A percentile compares a stretch with the other conserved stretches of the same genome.
Conservation (phyloP, 495 filamentous ascomycete species). For the Lentithecium fluviatile region DNA sequence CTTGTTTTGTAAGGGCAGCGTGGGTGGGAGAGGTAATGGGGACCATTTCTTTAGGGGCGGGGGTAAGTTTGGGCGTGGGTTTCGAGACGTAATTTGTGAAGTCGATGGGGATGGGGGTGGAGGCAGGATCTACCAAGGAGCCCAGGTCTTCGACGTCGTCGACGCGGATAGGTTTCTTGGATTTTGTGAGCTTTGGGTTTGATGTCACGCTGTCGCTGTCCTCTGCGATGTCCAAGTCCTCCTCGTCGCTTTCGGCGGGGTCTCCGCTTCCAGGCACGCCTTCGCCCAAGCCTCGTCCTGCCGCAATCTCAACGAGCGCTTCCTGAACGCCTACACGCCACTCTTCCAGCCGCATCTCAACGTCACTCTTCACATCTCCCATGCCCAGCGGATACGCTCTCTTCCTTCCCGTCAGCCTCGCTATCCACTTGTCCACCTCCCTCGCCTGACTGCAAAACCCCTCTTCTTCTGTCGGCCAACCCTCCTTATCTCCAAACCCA, state of each 20-base stretch:
- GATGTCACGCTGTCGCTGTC: slow-evolving; percentile 59
- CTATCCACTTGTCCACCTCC: slow-evolving; percentile 92
- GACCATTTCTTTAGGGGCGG: slow-evolving; percentile 82
- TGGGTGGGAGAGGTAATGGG: slow-evolving; percentile 86
- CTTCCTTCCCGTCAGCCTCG: slow-evolving; percentile 78
- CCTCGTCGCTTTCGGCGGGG: slow-evolving; percentile 77
- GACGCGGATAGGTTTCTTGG: slow-evolving; percentile 49
- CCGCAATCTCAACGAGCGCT: slow-evolving; percentile 60
- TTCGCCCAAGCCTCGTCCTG: slow-evolving; percentile 68
- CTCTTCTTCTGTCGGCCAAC: slow-evolving; percentile 85
- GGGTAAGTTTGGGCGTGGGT: slow-evolving; percentile 44
- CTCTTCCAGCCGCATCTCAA: slow-evolving; percentile 61
- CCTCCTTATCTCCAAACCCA: slow-evolving; percentile 85
- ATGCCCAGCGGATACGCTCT: slow-evolving; percentile 81
- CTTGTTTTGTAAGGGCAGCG: slow-evolving; percentile 86
- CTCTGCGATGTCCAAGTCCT: slow-evolving; percentile 57
- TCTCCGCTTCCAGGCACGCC: slow-evolving; percentile 80
- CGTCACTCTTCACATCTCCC: slow-evolving; percentile 78
- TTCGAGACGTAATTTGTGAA: slow-evolving; percentile 66
- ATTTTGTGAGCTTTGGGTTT: slow-evolving; percentile 37
- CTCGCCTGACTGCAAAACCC: slow-evolving; percentile 90
- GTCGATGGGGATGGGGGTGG: slow-evolving; percentile 69
- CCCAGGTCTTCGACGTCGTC: slow-evolving; percentile 89
- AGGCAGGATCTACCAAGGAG: slow-evolving; percentile 53
- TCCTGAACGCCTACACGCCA: slow-evolving; percentile 77